Evolutionary conservation across 768 basidiomycete species (phyloP).

Genomic region (Russula lepida): DNA sequence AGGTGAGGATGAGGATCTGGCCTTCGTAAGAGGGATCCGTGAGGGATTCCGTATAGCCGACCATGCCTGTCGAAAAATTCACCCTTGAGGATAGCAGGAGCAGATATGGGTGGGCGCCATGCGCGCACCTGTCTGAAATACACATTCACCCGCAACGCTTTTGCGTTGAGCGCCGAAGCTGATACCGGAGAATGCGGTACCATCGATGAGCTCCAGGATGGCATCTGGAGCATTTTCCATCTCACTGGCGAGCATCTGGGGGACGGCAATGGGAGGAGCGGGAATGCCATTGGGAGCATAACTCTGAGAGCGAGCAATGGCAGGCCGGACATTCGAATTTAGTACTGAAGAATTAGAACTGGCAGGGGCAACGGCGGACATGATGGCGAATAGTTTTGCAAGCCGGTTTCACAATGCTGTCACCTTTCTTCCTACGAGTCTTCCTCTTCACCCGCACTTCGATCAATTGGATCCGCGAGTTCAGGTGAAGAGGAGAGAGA

Average conservation of each 20-base stretch:
- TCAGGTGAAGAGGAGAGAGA: constrained; percentile 18
- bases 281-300: constrained; percentile 30
- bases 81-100: constrained; percentile 11
- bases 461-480: neutral
- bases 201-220: constrained; percentile 85
- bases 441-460: constrained; percentile 18
- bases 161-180: constrained; percentile 90
- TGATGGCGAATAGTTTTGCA: neutral
- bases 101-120: neutral
- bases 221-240: constrained; percentile 37
- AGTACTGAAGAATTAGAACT: neutral
- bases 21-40: constrained; percentile 99
- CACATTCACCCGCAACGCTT: constrained; percentile 94
- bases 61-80: constrained; percentile 67
- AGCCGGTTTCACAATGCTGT: neutral
- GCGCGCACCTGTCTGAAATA: constrained; percentile 92
- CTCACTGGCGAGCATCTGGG: constrained; percentile 22
- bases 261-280: constrained; percentile 31
- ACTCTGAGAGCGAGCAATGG: constrained; percentile 40
- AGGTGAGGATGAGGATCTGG: constrained; percentile 95
- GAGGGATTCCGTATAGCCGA: constrained; percentile 95
- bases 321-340: constrained; percentile 29
- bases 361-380: neutral
- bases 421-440: neutral
- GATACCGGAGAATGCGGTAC: constrained; percentile 78